Evolutionary conservation across 352 stramenopile genomes (phyloP), one percentile per base, ranked within the genome.

Genomic region (Phytophthora rubi): DNA sequence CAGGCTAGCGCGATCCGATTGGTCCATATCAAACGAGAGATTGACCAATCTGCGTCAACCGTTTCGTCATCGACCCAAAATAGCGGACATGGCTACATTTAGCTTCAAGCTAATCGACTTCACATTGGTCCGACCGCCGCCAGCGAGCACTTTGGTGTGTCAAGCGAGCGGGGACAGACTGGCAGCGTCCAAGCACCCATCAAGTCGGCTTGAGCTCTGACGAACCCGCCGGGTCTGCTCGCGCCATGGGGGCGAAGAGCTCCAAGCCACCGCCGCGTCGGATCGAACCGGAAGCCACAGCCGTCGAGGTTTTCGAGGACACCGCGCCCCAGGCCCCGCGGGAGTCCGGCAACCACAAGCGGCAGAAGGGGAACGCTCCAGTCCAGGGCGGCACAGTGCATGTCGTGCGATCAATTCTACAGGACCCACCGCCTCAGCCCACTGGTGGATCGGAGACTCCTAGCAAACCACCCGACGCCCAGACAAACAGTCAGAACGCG

Each of bases 231-330:
- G 37, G 54, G 37, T 33, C 35, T 64, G 42, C 18, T 52, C 39
- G n/a, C 48, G 62, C 49, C 26, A 90, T 92, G 84, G 82, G 84
- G 48, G 77, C 63, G 10, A 77, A 60, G 65, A 80, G 67, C 76
- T 92, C 81, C 73, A 92, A 92, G 76, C 81, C 75, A 47, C 74
- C 71, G 62, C 79, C 75, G 35, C 64, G 21, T 26, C 52, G 52
- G 35, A 65, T 73, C 44, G 53, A 76, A 32, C 39, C 64, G 39
- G 65, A 76, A 18, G 58, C 16, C 18, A 60, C 70, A 42, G 70
- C 32, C 32, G 70, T 76, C 3, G 70, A 76, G 48, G 16, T 76
- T 30, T 76, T 76, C 35, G 18, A 70, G 39, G 59, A 73, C 15
- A 3, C 59, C 6, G 21, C 59, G 2, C 26, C 59, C 8, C 48